phyloP scores from a whole-genome alignment of 108 stramenopile genomes.

The Aurantiochytrium sp. region DNA sequence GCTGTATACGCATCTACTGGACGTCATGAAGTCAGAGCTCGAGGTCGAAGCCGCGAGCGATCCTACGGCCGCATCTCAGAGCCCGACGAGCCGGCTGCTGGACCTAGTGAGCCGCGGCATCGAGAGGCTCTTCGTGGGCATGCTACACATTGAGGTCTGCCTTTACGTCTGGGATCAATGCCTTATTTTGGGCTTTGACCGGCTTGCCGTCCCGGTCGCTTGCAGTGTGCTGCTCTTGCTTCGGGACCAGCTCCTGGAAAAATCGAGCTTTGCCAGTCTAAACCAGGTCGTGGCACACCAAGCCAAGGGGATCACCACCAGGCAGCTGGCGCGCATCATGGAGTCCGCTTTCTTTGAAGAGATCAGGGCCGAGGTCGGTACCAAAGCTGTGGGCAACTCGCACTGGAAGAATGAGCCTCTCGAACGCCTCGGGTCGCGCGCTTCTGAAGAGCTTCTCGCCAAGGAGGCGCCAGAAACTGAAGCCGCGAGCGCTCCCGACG shows the following conservation, averaged over 20 bases:
- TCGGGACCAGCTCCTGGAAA: not conserved
- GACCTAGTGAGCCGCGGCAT: not conserved
- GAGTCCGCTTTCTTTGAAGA: not conserved
- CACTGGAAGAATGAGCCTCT: not conserved
- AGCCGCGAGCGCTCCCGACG: no score
- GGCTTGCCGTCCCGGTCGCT: not conserved
- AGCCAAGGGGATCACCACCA: not conserved
- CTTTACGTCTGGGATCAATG: not conserved
- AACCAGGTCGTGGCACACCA: not conserved
- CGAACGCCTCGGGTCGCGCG: not conserved
- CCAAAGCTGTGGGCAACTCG: not conserved
- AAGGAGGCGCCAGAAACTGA: no score
- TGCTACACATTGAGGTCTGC: not conserved
- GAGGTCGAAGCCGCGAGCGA: not conserved
- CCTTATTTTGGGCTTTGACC: not conserved
- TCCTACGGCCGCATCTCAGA: not conserved
- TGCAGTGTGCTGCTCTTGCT: not conserved
- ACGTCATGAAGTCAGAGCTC: not conserved
- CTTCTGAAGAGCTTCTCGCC: no score
- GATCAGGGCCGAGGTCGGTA: not conserved
- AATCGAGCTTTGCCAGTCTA: not conserved
- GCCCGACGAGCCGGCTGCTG: not conserved
- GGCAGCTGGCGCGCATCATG: not conserved
- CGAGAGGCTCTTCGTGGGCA: not conserved
- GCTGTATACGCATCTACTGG: not conserved